phyloP scores from a whole-genome alignment of 2,329 filamentous ascomycete species.

The Mycocentrospora acerina region DNA sequence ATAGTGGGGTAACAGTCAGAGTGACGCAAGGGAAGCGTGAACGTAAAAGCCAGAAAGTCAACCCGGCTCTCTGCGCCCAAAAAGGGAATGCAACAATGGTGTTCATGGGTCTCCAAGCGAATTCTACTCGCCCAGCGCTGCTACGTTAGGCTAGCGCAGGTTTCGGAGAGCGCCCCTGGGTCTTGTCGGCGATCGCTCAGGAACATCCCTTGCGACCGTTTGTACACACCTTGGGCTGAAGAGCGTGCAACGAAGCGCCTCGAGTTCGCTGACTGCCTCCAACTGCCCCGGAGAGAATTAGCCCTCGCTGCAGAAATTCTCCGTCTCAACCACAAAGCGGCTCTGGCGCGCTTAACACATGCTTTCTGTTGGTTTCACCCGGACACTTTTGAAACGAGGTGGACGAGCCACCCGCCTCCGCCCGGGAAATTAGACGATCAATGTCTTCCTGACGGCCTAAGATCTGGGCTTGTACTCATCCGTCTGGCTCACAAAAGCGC shows the following conservation, averaged over 20 bases:
- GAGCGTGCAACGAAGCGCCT: not conserved
- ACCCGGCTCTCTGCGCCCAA: slow-evolving; percentile 20
- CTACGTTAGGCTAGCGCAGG: slow-evolving; percentile 1
- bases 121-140: slow-evolving; percentile 14
- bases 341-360: not conserved
- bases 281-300: not conserved
- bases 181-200: slow-evolving; percentile 22
- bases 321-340: slow-evolving; percentile 33
- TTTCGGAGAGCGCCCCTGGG: no score
- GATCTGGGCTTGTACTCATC: slow-evolving; percentile 35
- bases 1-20: slow-evolving; percentile 13
- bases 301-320: slow-evolving; percentile 11
- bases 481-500: slow-evolving; percentile 36
- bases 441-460: slow-evolving; percentile 42
- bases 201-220: slow-evolving; percentile 10
- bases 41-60: slow-evolving; percentile 24
- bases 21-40: slow-evolving; percentile 15
- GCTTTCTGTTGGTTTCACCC: slow-evolving; percentile 24
- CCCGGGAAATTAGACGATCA: slow-evolving; percentile 45
- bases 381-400: slow-evolving; percentile 37
- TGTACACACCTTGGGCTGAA: not conserved
- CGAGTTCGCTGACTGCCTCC: slow-evolving; percentile 7
- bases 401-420: slow-evolving; percentile 41
- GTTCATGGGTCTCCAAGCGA: no score
- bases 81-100: not conserved